A percentile compares a stretch with the other conserved stretches of the same genome.
These are phyloP conservation scores for Calocera cornea DNA, from an alignment of 768 basidiomycete species.

Conservation along the genomic window DNA sequence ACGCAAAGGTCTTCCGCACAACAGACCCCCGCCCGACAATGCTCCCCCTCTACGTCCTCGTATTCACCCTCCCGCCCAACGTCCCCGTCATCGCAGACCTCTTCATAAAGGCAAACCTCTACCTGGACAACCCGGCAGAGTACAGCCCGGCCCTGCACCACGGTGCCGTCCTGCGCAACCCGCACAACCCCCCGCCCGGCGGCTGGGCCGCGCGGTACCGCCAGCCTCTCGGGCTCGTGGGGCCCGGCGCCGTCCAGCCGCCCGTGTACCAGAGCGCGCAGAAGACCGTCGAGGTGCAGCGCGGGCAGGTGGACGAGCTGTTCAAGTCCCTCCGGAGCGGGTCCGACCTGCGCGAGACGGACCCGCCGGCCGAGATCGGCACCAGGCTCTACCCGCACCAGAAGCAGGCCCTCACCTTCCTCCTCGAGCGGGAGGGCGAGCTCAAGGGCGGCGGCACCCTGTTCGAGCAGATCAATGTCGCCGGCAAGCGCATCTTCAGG, in stretches of 20 bases:
- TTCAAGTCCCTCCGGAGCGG: slow-evolving; percentile 81
- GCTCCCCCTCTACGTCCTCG: slow-evolving; percentile 67
- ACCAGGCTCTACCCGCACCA: slow-evolving; percentile 93
- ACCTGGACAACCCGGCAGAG: slow-evolving; percentile 69
- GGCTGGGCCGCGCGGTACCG: slow-evolving; percentile 29
- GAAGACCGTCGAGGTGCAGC: slow-evolving; percentile 80
- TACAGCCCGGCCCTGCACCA: slow-evolving; percentile 44
- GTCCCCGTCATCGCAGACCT: slow-evolving; percentile 68
- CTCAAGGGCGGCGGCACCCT: slow-evolving; percentile 34
- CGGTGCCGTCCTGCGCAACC: slow-evolving; percentile 67
- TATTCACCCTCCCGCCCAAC: slow-evolving; percentile 91
- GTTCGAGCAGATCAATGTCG: slow-evolving; percentile 28
- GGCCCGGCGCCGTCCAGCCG: not conserved
- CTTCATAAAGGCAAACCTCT: slow-evolving; percentile 50
- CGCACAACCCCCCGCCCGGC: slow-evolving; percentile 70
- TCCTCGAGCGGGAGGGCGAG: slow-evolving; percentile 73
- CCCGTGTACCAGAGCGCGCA: slow-evolving; percentile 17
- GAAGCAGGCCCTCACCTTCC: slow-evolving; percentile 91
- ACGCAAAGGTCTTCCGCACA: slow-evolving; percentile 55
- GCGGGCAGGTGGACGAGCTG: slow-evolving; percentile 85
- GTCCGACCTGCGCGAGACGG: slow-evolving; percentile 73
- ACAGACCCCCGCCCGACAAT: slow-evolving; percentile 51
- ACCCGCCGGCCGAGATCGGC: slow-evolving; percentile 50
- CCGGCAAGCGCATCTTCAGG: slow-evolving; percentile 40
- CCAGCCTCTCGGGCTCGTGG: no score